Conservation (phyloP, 2,329 filamentous ascomycete genomes). For the Sarocladium oryzae region DNA sequence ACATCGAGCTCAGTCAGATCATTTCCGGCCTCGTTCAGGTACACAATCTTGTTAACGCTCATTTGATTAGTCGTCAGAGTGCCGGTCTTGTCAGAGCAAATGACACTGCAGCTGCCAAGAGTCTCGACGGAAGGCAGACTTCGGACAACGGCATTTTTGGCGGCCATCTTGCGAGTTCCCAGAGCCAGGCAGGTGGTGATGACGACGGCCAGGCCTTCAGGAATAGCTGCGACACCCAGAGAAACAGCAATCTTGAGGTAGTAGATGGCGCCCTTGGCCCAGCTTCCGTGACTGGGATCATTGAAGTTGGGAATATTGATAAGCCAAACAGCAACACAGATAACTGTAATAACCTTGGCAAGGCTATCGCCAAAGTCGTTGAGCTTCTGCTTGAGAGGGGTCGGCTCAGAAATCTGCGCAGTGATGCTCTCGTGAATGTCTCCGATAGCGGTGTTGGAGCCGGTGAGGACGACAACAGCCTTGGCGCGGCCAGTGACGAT, state of each 20-base stretch:
- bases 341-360: slow-evolving; percentile 96
- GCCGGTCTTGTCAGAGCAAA: slow-evolving; percentile 98
- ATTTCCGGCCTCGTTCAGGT: slow-evolving; percentile 66
- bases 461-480: slow-evolving; percentile 85
- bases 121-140: slow-evolving; percentile 96
- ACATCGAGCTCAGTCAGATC: slow-evolving; percentile 82
- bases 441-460: slow-evolving; percentile 86
- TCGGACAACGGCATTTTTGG: slow-evolving; percentile 94
- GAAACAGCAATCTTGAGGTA: slow-evolving; percentile 99
- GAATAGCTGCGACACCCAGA: slow-evolving; percentile 94
- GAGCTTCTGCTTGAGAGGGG: slow-evolving; percentile 95
- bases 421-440: slow-evolving; percentile 99
- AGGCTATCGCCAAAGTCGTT: slow-evolving; percentile 96
- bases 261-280: slow-evolving; percentile 97
- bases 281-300: slow-evolving; percentile 86
- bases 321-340: slow-evolving; percentile 93
- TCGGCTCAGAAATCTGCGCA: slow-evolving; percentile 94
- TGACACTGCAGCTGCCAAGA: slow-evolving; percentile 96
- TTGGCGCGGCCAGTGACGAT: slow-evolving; percentile 91
- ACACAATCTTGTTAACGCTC: slow-evolving; percentile 92
- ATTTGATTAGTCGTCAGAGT: slow-evolving; percentile 98
- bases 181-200: slow-evolving; percentile 98
- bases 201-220: slow-evolving; percentile 93
- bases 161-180: slow-evolving; percentile 96
- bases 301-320: slow-evolving; percentile 98